Percentiles rank a stretch among this genome's conserved stretches.
These are phyloP conservation scores for Boletus barrowsii DNA, from an alignment of 768 basidiomycete species.

Conservation along the genomic window DNA sequence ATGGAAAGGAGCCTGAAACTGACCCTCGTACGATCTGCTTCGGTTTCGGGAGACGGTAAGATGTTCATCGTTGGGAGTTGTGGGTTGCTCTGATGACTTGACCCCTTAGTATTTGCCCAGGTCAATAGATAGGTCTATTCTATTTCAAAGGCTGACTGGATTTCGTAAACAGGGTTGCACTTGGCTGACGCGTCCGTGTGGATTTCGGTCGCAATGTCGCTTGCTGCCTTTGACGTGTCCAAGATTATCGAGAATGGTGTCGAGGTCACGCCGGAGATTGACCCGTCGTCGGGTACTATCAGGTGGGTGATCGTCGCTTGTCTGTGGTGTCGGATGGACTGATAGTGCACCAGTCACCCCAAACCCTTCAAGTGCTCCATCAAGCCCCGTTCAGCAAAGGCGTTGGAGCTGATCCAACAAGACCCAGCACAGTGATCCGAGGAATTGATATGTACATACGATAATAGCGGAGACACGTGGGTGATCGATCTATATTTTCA, in stretches of 20 bases:
- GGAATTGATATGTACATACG: no score
- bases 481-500: constrained; percentile 4
- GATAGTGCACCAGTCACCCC: constrained; percentile 43
- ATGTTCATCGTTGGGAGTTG: not conserved
- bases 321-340: not conserved
- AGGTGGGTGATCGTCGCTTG: constrained; percentile 37
- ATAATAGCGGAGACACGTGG: not conserved
- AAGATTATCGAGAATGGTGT: constrained; percentile 45
- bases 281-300: constrained; percentile 61
- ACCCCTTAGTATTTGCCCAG: constrained; percentile 26
- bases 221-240: constrained; percentile 48
- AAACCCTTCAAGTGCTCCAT: constrained; percentile 60
- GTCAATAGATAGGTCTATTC: constrained; percentile 14
- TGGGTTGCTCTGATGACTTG: not conserved
- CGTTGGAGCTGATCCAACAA: constrained; percentile 50
- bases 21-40: constrained; percentile 64
- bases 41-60: constrained; percentile 64
- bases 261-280: constrained; percentile 51
- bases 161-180: constrained; percentile 39
- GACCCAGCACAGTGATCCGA: constrained; percentile 32
- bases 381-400: constrained; percentile 58
- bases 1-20: constrained; percentile 38
- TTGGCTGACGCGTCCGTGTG: constrained; percentile 52
- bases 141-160: constrained; percentile 19
- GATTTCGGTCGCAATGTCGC: constrained; percentile 40